A percentile compares a stretch with the other conserved stretches of the same genome.
These are phyloP conservation scores for Miamiensis avidus DNA, from an alignment of 169 alveolate genomes.

Conservation along the genomic window DNA sequence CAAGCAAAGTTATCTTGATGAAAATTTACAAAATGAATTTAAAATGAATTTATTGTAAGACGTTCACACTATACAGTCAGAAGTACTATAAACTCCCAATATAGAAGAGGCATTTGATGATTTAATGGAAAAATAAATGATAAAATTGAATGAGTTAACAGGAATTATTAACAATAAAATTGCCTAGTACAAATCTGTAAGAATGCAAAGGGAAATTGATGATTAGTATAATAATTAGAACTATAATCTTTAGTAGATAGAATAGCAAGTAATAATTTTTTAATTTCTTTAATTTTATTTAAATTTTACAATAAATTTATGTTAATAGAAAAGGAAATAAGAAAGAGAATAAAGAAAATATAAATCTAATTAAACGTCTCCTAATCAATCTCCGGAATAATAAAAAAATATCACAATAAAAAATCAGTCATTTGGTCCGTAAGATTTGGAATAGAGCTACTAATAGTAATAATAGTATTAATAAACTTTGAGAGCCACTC, in stretches of 20 bases:
- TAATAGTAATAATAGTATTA: too few species aligned
- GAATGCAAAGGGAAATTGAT: not conserved
- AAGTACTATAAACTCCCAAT: not conserved
- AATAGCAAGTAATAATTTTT: not conserved
- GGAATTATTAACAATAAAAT: too few species aligned
- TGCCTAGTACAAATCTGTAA: not conserved
- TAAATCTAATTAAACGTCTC: not conserved
- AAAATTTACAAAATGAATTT: not conserved
- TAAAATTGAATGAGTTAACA: not conserved
- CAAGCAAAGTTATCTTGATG: not conserved
- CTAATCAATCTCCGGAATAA: too few species aligned
- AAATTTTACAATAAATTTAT: too few species aligned
- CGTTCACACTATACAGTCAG: not conserved
- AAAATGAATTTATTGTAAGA: not conserved
- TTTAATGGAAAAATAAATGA: not conserved
- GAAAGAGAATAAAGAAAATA: not conserved
- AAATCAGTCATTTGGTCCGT: too few species aligned
- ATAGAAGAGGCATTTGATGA: not conserved
- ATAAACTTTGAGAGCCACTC: too few species aligned
- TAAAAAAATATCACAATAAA: too few species aligned
- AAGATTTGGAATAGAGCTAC: too few species aligned
- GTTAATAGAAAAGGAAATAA: not conserved
- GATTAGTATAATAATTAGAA: not conserved
- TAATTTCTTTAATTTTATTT: too few species aligned
- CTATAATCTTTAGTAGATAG: not conserved